Conservation (phyloP, 352 stramenopile genomes). For the Pythium utonaiense region DNA sequence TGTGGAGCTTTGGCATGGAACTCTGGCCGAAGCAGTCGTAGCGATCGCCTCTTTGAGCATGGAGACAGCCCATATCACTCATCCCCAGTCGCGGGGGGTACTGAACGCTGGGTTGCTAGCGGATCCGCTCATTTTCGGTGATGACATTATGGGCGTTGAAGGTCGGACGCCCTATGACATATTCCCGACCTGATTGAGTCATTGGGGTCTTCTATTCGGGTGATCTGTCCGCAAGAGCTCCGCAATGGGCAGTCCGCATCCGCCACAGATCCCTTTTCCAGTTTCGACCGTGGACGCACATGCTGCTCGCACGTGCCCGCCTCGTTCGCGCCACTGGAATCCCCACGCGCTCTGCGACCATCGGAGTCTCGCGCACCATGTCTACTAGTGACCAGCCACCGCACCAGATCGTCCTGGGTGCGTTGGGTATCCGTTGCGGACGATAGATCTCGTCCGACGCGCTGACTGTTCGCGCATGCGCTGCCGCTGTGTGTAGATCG, state of each 20-base stretch:
- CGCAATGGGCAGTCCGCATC: background rate
- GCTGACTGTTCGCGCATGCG: background rate
- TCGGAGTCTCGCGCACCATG: conserved; percentile 6
- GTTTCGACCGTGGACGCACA: conserved; percentile 5
- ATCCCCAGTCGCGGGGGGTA: no score
- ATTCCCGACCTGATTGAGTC: no score
- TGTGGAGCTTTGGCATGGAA: no score
- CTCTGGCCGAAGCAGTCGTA: no score
- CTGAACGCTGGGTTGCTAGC: no score
- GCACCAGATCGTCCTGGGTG: conserved; percentile 57
- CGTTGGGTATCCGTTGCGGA: background rate
- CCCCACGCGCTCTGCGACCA: background rate
- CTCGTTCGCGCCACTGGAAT: background rate
- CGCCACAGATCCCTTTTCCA: conserved; percentile 4
- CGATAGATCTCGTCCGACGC: background rate
- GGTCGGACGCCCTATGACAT: no score
- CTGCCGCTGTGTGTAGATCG: conserved; percentile 33
- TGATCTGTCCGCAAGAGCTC: no score
- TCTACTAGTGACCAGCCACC: conserved; percentile 19
- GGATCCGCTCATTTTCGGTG: no score
- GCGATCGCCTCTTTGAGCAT: no score
- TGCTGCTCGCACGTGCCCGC: conserved; percentile 13
- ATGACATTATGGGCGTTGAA: no score
- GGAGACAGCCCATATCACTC: no score
- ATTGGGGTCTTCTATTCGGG: no score